Conservation (phyloP, 1,139 yeast species). For the Kodamaea sp. region DNA sequence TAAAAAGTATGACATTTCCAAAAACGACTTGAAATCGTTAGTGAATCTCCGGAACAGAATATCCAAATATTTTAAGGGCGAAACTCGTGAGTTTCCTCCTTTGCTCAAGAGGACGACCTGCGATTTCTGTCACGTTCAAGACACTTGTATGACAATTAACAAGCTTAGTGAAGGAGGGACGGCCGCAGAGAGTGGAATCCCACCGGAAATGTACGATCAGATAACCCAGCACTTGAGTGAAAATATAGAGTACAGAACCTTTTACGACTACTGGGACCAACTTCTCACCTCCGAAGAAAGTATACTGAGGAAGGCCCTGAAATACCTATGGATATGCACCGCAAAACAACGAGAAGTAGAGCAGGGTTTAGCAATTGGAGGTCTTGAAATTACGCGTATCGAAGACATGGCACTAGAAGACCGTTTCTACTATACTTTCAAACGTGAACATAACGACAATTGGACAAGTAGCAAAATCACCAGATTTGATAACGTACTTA, state of each 20-base stretch:
- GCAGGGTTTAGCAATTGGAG: constrained; percentile 62
- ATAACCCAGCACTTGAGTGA: constrained; percentile 53
- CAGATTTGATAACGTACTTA: constrained; percentile 57
- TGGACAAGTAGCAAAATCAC: constrained; percentile 41
- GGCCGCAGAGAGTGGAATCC: constrained; percentile 49
- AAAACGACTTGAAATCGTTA: constrained; percentile 59
- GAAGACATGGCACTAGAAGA: constrained; percentile 22
- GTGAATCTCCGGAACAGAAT: constrained; percentile 71
- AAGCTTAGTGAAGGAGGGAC: constrained; percentile 59
- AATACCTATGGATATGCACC: constrained; percentile 69
- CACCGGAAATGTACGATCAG: constrained; percentile 42
- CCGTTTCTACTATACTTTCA: constrained; percentile 50
- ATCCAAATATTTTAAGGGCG: constrained; percentile 58
- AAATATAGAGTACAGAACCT: constrained; percentile 43
- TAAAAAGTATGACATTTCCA: constrained; percentile 55
- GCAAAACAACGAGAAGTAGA: constrained; percentile 60
- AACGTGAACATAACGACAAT: constrained; percentile 21
- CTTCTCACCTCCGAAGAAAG: constrained; percentile 77
- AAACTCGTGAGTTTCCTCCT: constrained; percentile 57
- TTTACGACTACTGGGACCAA: constrained; percentile 72
- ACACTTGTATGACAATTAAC: constrained; percentile 70
- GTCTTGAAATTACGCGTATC: constrained; percentile 38
- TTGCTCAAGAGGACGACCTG: constrained; percentile 59
- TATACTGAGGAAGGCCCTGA: constrained; percentile 50
- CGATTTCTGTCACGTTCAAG: constrained; percentile 62